phyloP scores from a whole-genome alignment of 306 rosid species.

The Clitoria ternatea region DNA sequence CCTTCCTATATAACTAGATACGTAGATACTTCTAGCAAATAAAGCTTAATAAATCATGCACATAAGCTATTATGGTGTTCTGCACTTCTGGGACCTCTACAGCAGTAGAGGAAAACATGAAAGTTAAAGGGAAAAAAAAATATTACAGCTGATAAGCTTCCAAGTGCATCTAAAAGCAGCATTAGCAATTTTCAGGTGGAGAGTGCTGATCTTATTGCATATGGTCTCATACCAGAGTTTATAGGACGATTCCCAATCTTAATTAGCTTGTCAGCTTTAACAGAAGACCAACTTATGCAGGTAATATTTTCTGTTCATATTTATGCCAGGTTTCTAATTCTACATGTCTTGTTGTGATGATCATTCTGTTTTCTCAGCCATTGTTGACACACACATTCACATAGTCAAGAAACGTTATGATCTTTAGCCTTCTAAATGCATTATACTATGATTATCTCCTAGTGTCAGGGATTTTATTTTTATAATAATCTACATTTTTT shows the following conservation, averaged over 20 bases:
- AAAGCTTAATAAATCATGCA: not conserved
- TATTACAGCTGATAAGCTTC: slow-evolving; percentile 7
- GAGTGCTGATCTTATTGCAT: slow-evolving; percentile 86
- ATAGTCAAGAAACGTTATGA: not conserved
- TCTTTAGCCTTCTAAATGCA: not conserved
- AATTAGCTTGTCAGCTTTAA: slow-evolving; percentile 74
- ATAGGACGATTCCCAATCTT: slow-evolving; percentile 87
- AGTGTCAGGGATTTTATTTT: not conserved
- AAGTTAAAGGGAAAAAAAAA: not conserved
- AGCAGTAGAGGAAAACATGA: not conserved
- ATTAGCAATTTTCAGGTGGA: slow-evolving; percentile 62
- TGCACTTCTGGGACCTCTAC: not conserved
- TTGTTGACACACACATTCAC: not conserved
- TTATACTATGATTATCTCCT: not conserved
- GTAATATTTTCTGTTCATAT: slow-evolving; percentile 32
- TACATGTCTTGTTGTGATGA: not conserved
- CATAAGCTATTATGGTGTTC: not conserved
- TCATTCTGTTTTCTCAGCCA: slow-evolving; percentile 1
- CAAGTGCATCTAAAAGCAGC: slow-evolving; percentile 21
- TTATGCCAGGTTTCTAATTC: not conserved
- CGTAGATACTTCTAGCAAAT: slow-evolving; percentile 6
- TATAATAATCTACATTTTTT: not conserved
- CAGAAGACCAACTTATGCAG: slow-evolving; percentile 86
- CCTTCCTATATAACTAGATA: not conserved
- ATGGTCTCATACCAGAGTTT: slow-evolving; percentile 91